Evolutionary conservation across 805 yeast species (phyloP).

Genomic region (Candida suzukii): DNA sequence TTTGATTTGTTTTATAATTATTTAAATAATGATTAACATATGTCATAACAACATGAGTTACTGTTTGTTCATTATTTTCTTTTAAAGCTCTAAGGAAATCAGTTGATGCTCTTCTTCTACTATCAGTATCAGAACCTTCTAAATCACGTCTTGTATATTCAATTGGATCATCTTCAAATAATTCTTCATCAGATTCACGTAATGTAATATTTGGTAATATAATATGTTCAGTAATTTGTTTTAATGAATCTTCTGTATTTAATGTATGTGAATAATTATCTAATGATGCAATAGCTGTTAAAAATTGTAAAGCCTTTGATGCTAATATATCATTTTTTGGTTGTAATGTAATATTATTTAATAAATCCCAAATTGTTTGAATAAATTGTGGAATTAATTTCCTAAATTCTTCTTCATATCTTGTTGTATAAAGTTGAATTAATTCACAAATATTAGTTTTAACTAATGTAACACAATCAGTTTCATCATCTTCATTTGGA

Average conservation of each 20-base stretch:
- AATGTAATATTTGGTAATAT: slow-evolving; percentile 83
- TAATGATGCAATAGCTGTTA: slow-evolving; percentile 73
- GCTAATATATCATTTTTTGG: slow-evolving; percentile 81
- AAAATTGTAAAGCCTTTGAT: slow-evolving; percentile 70
- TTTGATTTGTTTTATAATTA: slow-evolving; percentile 35
- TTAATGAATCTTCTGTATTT: slow-evolving; percentile 51
- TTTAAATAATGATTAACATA: slow-evolving; percentile 64
- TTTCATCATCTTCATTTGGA: slow-evolving; percentile 57
- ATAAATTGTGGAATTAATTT: slow-evolving; percentile 70
- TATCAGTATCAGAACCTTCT: slow-evolving; percentile 91
- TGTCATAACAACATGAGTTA: slow-evolving; percentile 66
- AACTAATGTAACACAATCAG: slow-evolving; percentile 61
- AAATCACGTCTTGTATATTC: slow-evolving; percentile 87
- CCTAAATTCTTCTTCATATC: slow-evolving; percentile 91
- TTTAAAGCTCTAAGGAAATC: slow-evolving; percentile 86
- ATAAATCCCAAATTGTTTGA: slow-evolving; percentile 72
- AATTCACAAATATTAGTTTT: slow-evolving; percentile 82
- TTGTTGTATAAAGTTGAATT: slow-evolving; percentile 75
- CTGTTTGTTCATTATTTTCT: slow-evolving; percentile 63
- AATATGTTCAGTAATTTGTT: slow-evolving; percentile 74
- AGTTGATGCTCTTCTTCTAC: slow-evolving; percentile 88
- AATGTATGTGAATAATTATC: slow-evolving; percentile 63
- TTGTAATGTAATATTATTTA: slow-evolving; percentile 58
- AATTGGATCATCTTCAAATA: slow-evolving; percentile 95
- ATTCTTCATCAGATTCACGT: slow-evolving; percentile 84